These are phyloP conservation scores for Aspergillus transmontanensis DNA, from an alignment of 2,329 filamentous ascomycete species.

Conservation along the genomic window DNA sequence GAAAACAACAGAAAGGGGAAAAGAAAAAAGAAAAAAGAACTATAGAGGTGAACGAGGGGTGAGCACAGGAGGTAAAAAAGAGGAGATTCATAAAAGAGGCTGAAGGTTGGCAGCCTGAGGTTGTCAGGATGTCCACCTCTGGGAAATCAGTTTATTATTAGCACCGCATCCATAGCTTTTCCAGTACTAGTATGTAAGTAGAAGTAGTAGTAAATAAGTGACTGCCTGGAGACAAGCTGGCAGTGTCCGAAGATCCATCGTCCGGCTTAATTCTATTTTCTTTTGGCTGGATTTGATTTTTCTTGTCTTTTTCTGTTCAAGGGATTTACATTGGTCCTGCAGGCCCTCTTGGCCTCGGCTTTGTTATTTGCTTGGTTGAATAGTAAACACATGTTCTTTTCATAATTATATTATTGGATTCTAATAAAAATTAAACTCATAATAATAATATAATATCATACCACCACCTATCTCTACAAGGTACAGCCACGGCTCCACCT, in stretches of 20 bases:
- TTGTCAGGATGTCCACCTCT: not conserved
- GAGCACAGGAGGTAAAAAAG: not conserved
- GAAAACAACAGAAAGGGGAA: not conserved
- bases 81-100: not conserved
- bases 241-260: not conserved
- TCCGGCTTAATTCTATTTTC: not conserved
- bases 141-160: slow-evolving; percentile 5
- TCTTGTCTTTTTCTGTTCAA: not conserved
- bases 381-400: not conserved
- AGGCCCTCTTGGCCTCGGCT: not conserved
- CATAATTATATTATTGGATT: not conserved
- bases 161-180: not conserved
- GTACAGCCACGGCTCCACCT: not conserved
- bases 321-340: not conserved
- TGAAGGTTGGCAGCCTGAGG: slow-evolving; percentile 4
- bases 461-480: not conserved
- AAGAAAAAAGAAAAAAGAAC: not conserved
- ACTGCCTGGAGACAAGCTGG: slow-evolving; percentile 2
- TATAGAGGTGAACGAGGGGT: not conserved
- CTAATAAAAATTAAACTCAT: not conserved
- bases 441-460: not conserved
- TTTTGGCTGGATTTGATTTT: not conserved
- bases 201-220: not conserved
- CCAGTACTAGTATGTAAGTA: not conserved
- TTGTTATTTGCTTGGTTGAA: not conserved